These are phyloP conservation scores for Rutstroemia sp. DNA, from an alignment of 2,329 filamentous ascomycete species.

Conservation along the genomic window DNA sequence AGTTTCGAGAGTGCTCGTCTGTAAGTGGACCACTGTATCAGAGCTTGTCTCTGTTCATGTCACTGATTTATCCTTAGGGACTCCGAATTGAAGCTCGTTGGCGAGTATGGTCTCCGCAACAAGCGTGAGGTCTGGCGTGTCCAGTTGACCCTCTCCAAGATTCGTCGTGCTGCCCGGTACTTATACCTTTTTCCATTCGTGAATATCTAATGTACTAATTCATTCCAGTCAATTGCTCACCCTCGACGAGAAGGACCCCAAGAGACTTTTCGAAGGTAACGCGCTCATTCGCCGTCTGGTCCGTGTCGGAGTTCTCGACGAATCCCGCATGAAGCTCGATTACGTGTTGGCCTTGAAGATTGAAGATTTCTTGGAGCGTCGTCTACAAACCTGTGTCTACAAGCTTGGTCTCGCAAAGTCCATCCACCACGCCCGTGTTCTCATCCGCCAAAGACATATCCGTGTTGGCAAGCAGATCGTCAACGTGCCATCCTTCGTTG, in stretches of 20 bases:
- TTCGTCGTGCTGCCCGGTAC: slow-evolving; percentile 99
- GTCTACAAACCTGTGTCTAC: slow-evolving; percentile 99
- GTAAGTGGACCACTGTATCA: slow-evolving; percentile 99
- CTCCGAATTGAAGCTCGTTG: slow-evolving; percentile 98
- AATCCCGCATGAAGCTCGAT: slow-evolving; percentile 99
- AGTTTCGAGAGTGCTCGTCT: slow-evolving; percentile 99
- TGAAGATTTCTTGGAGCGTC: slow-evolving; percentile 99
- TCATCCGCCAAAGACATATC: slow-evolving; percentile 99
- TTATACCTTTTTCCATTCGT: too few species aligned
- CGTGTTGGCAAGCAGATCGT: slow-evolving; percentile 99
- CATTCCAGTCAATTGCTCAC: slow-evolving; percentile 88
- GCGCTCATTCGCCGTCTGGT: slow-evolving; percentile 99
- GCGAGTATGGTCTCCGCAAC: slow-evolving; percentile 99
- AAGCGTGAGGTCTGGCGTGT: slow-evolving; percentile 99
- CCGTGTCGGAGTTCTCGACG: slow-evolving; percentile 98
- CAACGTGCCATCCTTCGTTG: slow-evolving; percentile 99
- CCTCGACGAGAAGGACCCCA: slow-evolving; percentile 99
- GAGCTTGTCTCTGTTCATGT: slow-evolving; percentile 98
- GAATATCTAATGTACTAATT: slow-evolving; percentile 9
- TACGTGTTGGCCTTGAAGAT: slow-evolving; percentile 99
- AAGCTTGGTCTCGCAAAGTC: slow-evolving; percentile 99
- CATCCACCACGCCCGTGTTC: slow-evolving; percentile 99
- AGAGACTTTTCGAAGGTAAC: slow-evolving; percentile 99
- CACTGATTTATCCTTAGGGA: slow-evolving; percentile 79
- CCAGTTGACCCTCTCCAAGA: slow-evolving; percentile 99